Evolutionary conservation across 176 grass and related monocot species (phyloP).

Genomic region (Hordeum marinum): DNA sequence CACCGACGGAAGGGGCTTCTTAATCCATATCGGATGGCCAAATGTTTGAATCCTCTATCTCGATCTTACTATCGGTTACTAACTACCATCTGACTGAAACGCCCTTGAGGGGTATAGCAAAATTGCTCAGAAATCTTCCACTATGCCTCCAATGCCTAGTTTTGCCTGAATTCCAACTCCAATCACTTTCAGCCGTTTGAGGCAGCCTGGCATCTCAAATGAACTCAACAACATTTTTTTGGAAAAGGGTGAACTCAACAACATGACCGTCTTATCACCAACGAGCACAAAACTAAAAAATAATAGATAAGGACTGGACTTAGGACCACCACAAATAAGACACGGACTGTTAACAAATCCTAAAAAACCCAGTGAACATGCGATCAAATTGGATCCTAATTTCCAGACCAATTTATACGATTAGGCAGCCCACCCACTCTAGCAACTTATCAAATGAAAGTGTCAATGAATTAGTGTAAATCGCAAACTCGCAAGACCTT

Average conservation of each 20-base stretch:
- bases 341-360: background rate
- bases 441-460: background rate
- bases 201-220: background rate
- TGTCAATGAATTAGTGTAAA: background rate
- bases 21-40: no score
- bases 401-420: background rate
- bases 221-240: no score
- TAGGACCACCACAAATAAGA: background rate
- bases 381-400: background rate
- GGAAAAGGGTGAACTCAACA: no score
- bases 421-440: background rate
- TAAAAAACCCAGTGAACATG: background rate
- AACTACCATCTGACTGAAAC: no score
- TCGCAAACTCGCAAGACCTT: background rate
- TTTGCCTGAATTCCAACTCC: background rate
- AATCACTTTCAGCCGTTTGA: background rate
- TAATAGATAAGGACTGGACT: no score
- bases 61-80: no score
- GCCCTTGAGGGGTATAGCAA: background rate
- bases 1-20: no score
- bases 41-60: no score
- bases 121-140: background rate
- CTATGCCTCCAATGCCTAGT: background rate
- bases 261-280: no score
- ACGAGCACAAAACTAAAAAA: no score